These are phyloP conservation scores for Mortierella sp. DNA, from an alignment of 371 early-diverging fungal species.

Conservation along the genomic window DNA sequence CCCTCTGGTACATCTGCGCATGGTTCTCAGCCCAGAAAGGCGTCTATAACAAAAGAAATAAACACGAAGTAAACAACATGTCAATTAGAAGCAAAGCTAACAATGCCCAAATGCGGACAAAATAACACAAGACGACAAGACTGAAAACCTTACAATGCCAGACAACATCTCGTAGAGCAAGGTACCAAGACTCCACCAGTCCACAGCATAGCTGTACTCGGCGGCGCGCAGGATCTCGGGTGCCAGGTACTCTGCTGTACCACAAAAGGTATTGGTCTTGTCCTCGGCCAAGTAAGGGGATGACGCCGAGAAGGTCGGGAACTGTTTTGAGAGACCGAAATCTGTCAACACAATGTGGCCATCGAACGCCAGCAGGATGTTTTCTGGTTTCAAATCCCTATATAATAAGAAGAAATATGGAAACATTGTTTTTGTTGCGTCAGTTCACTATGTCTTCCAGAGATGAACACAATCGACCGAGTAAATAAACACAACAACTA, in stretches of 20 bases:
- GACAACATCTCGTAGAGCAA: conserved; percentile 90
- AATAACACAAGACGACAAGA: neutral
- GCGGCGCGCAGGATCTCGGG: conserved; percentile 91
- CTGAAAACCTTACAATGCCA: conserved; percentile 69
- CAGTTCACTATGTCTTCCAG: neutral
- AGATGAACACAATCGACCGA: neutral
- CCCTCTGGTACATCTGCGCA: conserved; percentile 85
- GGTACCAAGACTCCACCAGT: conserved; percentile 98
- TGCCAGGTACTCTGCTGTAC: conserved; percentile 95
- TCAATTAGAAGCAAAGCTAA: neutral
- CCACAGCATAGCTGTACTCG: conserved; percentile 90
- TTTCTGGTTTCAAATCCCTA: conserved; percentile 89
- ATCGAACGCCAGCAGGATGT: conserved; percentile 79
- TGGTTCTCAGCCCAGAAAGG: conserved; percentile 88
- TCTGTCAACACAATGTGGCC: conserved; percentile 94
- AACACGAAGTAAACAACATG: neutral
- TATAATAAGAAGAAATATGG: neutral
- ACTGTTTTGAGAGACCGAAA: conserved; percentile 88
- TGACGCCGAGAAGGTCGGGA: conserved; percentile 46
- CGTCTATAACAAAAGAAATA: conserved; percentile 59
- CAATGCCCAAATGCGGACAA: too few relatives aligned
- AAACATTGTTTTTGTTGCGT: neutral
- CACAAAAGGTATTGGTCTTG: conserved; percentile 93
- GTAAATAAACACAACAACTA: neutral
- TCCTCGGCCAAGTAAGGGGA: conserved; percentile 39